Evolutionary conservation across 2,329 filamentous ascomycete genomes (phyloP), one percentile per base, ranked within the genome.

Genomic region (Cladosporium sp.): DNA sequence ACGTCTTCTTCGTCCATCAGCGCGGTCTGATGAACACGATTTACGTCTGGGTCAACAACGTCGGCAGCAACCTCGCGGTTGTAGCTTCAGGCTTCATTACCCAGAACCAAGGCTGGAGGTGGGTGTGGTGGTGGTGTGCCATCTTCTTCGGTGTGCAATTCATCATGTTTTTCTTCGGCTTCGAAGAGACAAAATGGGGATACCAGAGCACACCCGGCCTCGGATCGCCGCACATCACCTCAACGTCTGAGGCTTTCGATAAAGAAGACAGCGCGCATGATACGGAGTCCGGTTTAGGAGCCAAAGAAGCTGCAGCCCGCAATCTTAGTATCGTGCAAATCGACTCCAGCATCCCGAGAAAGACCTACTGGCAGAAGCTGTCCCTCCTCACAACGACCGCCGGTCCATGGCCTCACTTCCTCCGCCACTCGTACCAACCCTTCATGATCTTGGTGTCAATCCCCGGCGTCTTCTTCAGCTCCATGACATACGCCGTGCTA

Each of bases 91-190:
- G 73, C 14, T 75, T 70, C 56, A 63, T 74, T n/a, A 69, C 70
- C 0, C 59, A 63, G 0, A 60, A 62, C 1, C 69, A 74, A 57
- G 75, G 74, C 0, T 80, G 77, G 77, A 65, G 75, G 10, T 79
- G 74, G 74, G 66, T 72, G 1, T 78, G 70, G 69, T 77, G 74
- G 74, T 77, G 70, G 46, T 72, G 66, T 52, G 68, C 68, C 11
- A 72, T 74, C 38, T 66, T 69, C 54, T 70, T 72, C 46, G 66
- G 62, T 3, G 46, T 66, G 9, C 63, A 66, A 5, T 51, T 77
- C 0, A 3, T 76, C 3, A 54, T 70, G 9, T 69, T 77, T 38
- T 32, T 70, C 1, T 75, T 78, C 48, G 55, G 67, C 10, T 78
- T 72, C 50, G 73, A 78, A 41, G 76, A 66, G 53, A 64, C 64